Base-by-base conservation (phyloP, 768 basidiomycete species). In the Sutorius australiensis region DNA sequence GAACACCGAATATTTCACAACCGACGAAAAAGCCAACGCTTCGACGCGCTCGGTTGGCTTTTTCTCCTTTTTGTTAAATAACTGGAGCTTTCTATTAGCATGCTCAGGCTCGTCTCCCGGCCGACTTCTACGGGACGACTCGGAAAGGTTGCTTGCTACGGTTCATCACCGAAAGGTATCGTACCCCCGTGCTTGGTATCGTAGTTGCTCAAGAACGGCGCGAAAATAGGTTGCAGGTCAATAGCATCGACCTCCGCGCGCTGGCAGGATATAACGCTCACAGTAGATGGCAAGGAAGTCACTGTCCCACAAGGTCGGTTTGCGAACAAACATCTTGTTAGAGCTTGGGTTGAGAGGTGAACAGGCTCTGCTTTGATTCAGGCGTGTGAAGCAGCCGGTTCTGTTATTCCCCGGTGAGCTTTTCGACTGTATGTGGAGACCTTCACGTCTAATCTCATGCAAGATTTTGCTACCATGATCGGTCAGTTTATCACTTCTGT, bases 251-350 rank as follows among this genome's bases (percentile, higher is more conserved):
- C 86, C 2, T 79, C 87, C 16, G 69, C 77, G 53, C 77, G 81
- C 52, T 79, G 78, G 62, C 87, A 87, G 41, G 89, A 92, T 60
- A 87, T 98, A 61, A 95, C 93, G 31, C 75, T 98, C 30, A 95
- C 94, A 2, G 87, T 98, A 38, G 95, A 99, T 71, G 95, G 95
- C 58, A 97, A 95, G 73, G 89, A 94, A 75, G 94, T 99, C 19
- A 94, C 92, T 2, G 94, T 99, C 34, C 93, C 93, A 27, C 93
- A 95, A 77, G 95, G 95, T 90, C 53, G 51, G 85, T 73, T 42
- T 46, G n/a, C 32, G 39, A 42, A 44, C 47, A 16, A n/a, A 27
- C 39, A 11, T 54, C 32, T n/a, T 31, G 33, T 42, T 31, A 32
- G 47, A 50, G 34, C 40, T 48, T 6, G 36, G 24, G 36, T 52